Evolutionary conservation across 441 rosid genomes (phyloP), one percentile per base, ranked within the genome.

Genomic region (Cnidoscolus chayamansa): DNA sequence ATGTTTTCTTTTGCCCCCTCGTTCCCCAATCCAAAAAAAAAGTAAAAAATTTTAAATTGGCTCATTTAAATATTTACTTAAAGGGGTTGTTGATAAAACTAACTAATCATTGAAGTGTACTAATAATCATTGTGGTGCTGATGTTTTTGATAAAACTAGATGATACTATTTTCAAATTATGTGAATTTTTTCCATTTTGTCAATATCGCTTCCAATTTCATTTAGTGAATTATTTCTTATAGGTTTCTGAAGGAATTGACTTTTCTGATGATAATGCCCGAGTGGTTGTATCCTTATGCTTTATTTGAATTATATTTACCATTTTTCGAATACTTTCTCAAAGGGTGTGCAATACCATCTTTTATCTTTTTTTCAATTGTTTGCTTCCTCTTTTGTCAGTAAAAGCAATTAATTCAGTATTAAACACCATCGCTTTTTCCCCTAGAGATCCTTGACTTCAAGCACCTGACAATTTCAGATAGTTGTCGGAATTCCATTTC

Each of bases 241-340:
- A 96, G 99, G 99, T 90, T 75, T 96, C 99, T 30, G 98, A 96
- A 85, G 99, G 99, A 74, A 87, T 96, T 65, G 98, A 96, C 82
- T 96, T 96, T 82, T 83, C 94, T 74, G 98, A 96, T 81, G 93
- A 96, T 75, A 90, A 96, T 76, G 99, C 99, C 79, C 89, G 99
- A 72, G 97, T 86, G 13, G 99, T 93, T 76, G 98, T 96, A 96
- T 96, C 97, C 97, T 88, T 87, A 74, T 68, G 53, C 25, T 64
- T 65, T 49, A 68, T 68, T 3, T 54, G 51, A 70, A 71, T 66
- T 76, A 50, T 72, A 57, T 54, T 60, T 72, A 70, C 53, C 40
- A 15, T 65, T 49, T 75, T 63, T 16, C 51, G 68, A 69, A 67
- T 55, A 63, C 66, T 61, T 32, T 17, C 49, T n/a, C 66, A 53